A percentile compares a stretch with the other conserved stretches of the same genome.
These are phyloP conservation scores for Isoetes taiwanensis DNA, from an alignment of 75 land plant genomes.

Conservation along the genomic window DNA sequence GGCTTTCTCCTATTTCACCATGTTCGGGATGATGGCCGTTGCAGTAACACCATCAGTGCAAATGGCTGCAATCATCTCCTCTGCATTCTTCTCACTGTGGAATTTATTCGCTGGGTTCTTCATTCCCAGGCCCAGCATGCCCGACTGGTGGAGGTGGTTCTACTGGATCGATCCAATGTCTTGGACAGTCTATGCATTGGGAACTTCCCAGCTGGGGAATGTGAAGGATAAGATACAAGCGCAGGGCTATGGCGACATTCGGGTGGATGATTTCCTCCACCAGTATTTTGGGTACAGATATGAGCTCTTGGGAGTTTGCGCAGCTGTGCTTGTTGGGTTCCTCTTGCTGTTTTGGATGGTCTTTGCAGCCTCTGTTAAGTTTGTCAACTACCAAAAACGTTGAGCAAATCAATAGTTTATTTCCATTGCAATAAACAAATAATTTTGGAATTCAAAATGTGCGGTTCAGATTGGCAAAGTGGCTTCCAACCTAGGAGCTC, in stretches of 20 bases:
- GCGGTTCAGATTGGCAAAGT: too few species aligned
- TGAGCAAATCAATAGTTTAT: too few species aligned
- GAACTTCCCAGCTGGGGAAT: neutral
- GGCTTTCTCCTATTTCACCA: neutral
- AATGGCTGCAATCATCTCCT: neutral
- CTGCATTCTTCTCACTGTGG: neutral
- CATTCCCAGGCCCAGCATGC: neutral
- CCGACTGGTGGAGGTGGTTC: neutral
- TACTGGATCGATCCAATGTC: neutral
- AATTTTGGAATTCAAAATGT: too few species aligned
- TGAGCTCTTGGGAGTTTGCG: neutral
- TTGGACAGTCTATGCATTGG: neutral
- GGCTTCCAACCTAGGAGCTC: too few species aligned
- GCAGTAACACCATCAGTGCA: neutral
- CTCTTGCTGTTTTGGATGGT: neutral
- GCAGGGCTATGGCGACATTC: neutral
- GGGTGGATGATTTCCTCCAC: neutral
- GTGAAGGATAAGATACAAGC: neutral
- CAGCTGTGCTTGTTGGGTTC: neutral
- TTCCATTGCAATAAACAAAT: too few species aligned
- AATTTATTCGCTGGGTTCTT: neutral
- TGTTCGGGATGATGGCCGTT: neutral
- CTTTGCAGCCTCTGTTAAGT: neutral
- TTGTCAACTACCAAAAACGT: constrained; percentile 2
- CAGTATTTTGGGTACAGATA: neutral